Percentiles rank a stretch among this genome's conserved stretches.
Conservation (phyloP, 257 asterid genomes). For the Buddleja alternifolia region DNA sequence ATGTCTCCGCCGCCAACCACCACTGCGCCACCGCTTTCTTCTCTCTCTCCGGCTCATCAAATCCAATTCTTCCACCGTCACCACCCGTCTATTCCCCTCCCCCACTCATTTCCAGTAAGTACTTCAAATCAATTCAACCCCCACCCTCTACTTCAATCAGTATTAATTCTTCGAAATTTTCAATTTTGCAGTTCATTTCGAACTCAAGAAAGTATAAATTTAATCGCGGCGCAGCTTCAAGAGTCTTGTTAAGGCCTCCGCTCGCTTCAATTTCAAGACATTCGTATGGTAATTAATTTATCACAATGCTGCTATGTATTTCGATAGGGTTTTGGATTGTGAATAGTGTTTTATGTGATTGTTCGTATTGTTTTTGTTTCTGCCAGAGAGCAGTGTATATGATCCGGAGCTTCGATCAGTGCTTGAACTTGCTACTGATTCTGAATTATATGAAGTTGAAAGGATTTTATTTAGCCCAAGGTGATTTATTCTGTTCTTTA, state of each 20-base stretch:
- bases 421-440: conserved; percentile 85
- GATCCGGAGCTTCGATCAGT: conserved; percentile 83
- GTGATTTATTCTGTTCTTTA: conserved; percentile 46
- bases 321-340: neutral
- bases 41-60: conserved; percentile 29
- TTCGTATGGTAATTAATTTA: conserved; percentile 45
- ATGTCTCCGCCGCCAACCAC: conserved; percentile 47
- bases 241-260: conserved; percentile 40
- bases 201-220: conserved; percentile 21
- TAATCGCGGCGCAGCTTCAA: conserved; percentile 33
- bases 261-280: conserved; percentile 49
- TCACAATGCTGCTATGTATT: conserved; percentile 16
- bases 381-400: conserved; percentile 36
- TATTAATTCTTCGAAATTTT: conserved; percentile 5
- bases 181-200: conserved; percentile 29
- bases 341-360: conserved; percentile 8
- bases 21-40: conserved; percentile 39
- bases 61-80: conserved; percentile 31
- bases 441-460: conserved; percentile 82
- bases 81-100: conserved; percentile 26
- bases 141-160: neutral
- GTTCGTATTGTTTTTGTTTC: neutral
- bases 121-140: conserved; percentile 9
- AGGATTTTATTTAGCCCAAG: conserved; percentile 86
- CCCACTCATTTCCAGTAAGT: conserved; percentile 37